These are phyloP conservation scores for Solanum habrochaites DNA, from an alignment of 257 asterid species.

Conservation along the genomic window DNA sequence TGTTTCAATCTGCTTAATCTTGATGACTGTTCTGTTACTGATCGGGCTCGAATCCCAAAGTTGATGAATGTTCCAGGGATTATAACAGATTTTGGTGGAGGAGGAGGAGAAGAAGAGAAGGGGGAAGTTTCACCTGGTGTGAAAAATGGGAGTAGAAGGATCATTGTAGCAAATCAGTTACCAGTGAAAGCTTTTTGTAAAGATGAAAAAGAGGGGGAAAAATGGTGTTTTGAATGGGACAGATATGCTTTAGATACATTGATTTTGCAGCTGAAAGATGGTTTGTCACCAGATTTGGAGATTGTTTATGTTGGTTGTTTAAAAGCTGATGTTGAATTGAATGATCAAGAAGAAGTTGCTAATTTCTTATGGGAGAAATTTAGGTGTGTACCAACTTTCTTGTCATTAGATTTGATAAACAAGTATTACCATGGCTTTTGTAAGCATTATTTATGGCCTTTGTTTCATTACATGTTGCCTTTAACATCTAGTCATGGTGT, in stretches of 20 bases:
- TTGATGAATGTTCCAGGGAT: conserved; percentile 65
- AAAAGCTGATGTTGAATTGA: conserved; percentile 41
- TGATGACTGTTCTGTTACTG: conserved; percentile 48
- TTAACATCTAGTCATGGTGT: conserved; percentile 56
- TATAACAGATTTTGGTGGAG: conserved; percentile 49
- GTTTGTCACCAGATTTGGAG: conserved; percentile 45
- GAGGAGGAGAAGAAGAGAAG: background rate
- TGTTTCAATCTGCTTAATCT: conserved; percentile 58
- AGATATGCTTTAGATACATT: conserved; percentile 57
- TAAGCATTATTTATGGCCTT: conserved; percentile 76
- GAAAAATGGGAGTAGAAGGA: conserved; percentile 17
- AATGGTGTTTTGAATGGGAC: conserved; percentile 78
- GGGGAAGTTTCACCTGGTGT: background rate
- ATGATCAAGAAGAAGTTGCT: conserved; percentile 75
- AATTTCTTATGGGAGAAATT: conserved; percentile 48
- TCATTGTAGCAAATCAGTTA: conserved; percentile 71
- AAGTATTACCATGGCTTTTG: conserved; percentile 73
- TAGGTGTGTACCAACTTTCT: conserved; percentile 73
- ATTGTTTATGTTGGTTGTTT: conserved; percentile 58
- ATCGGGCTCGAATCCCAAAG: conserved; percentile 56
- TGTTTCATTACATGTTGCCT: conserved; percentile 81
- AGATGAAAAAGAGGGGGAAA: conserved; percentile 1
- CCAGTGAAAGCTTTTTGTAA: conserved; percentile 40
- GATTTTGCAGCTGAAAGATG: conserved; percentile 58
- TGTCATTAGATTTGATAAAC: conserved; percentile 39